Conservation (phyloP, 2,329 filamentous ascomycete genomes). For the Pseudogymnoascus sp. region DNA sequence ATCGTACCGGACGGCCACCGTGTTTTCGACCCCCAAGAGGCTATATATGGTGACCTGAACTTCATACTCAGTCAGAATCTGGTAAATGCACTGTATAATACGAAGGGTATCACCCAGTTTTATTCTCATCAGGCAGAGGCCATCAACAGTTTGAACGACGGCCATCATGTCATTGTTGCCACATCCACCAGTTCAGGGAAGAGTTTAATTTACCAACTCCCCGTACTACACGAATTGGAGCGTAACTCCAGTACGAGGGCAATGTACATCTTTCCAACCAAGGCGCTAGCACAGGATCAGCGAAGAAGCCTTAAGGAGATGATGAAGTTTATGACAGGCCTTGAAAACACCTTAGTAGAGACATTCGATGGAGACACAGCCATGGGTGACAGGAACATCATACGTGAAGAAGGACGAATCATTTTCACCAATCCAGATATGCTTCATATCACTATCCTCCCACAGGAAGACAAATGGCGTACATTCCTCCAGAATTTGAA, state of each 20-base stretch:
- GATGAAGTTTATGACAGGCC: conserved; percentile 67
- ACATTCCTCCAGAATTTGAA: conserved; percentile 80
- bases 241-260: conserved; percentile 68
- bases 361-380: conserved; percentile 95
- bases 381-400: conserved; percentile 66
- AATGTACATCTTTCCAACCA: conserved; percentile 98
- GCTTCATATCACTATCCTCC: conserved; percentile 88
- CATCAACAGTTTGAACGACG: conserved; percentile 77
- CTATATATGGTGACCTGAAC: conserved; percentile 73
- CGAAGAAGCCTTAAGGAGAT: conserved; percentile 80
- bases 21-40: conserved; percentile 77
- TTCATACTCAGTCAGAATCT: conserved; percentile 84
- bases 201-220: conserved; percentile 94
- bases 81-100: conserved; percentile 95
- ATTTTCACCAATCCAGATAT: conserved; percentile 99
- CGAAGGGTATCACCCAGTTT: conserved; percentile 73
- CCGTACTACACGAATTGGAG: conserved; percentile 81
- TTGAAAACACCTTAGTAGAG: conserved; percentile 73
- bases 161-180: conserved; percentile 80
- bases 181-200: conserved; percentile 97
- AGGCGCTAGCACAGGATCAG: conserved; percentile 92
- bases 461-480: conserved; percentile 85
- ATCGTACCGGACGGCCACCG: conserved; percentile 90
- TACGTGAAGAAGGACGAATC: conserved; percentile 81
- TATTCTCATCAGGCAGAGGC: conserved; percentile 92